These are phyloP conservation scores for Ophiostoma novo-ulmi DNA, from an alignment of 2,329 filamentous ascomycete species.

Conservation along the genomic window DNA sequence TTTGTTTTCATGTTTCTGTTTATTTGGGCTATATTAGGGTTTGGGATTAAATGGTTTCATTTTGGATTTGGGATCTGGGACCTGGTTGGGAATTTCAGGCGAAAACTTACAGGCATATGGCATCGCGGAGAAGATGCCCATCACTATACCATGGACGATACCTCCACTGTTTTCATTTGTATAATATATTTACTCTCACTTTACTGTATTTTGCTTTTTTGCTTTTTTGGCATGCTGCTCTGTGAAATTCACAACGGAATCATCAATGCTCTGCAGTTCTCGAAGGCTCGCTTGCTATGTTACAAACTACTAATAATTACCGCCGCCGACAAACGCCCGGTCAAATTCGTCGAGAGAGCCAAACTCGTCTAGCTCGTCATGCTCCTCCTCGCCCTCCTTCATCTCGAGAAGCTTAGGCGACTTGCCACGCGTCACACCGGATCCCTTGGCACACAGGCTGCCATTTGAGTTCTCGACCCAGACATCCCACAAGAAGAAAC, in stretches of 20 bases:
- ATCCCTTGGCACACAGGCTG: conserved; percentile 58
- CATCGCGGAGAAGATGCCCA: conserved; percentile 6
- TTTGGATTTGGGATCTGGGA: not conserved
- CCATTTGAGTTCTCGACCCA: conserved; percentile 61
- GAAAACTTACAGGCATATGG: conserved; percentile 11
- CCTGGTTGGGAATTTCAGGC: conserved; percentile 19
- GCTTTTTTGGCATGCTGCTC: not conserved
- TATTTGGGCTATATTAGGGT: not conserved
- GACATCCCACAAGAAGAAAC: conserved; percentile 49
- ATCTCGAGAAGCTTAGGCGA: not conserved
- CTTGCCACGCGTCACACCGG: conserved; percentile 24
- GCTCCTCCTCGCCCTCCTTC: not conserved
- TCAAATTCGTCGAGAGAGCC: conserved; percentile 13
- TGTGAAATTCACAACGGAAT: too few relatives aligned
- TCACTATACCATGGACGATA: conserved; percentile 20
- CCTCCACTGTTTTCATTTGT: conserved; percentile 15
- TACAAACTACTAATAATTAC: not conserved
- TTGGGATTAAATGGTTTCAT: not conserved
- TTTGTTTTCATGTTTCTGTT: not conserved
- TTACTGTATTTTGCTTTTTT: not conserved
- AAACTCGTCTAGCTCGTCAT: conserved; percentile 17
- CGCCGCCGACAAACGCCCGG: not conserved
- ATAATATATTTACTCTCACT: not conserved
- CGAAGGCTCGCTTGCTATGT: not conserved
- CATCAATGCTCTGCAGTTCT: too few relatives aligned